These are phyloP conservation scores for Phytopythium oedochilum DNA, from an alignment of 352 stramenopile genomes.

Conservation along the genomic window DNA sequence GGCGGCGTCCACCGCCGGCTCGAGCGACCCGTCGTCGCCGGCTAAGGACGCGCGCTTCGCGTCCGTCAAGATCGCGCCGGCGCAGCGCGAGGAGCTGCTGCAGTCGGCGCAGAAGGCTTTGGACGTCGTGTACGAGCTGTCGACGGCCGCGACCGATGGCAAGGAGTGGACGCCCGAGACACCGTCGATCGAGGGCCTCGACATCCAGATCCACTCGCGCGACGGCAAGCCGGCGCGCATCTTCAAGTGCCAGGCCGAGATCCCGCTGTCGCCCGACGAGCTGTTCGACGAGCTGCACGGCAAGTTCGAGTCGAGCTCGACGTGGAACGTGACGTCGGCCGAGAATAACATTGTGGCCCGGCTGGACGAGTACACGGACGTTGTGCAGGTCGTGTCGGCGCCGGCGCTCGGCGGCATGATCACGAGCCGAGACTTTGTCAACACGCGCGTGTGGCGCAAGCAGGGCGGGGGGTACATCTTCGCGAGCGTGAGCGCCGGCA, in stretches of 20 bases:
- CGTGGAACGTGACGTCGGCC: conserved; percentile 74
- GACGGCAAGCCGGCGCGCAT: conserved; percentile 70
- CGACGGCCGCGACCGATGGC: conserved; percentile 28
- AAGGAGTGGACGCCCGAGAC: conserved; percentile 62
- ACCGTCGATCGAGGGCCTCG: conserved; percentile 39
- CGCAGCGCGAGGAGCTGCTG: conserved; percentile 46
- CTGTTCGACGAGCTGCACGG: conserved; percentile 77
- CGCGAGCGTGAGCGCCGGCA: conserved; percentile 54
- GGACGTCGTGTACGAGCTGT: conserved; percentile 54
- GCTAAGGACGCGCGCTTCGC: conserved; percentile 25
- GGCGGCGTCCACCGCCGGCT: conserved; percentile 1
- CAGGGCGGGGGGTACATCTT: conserved; percentile 75
- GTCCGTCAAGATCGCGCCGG: conserved; percentile 34
- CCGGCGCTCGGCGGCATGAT: conserved; percentile 70
- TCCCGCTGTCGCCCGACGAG: conserved; percentile 67
- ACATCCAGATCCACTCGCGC: conserved; percentile 57
- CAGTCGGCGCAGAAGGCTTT: conserved; percentile 34
- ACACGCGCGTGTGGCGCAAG: conserved; percentile 67
- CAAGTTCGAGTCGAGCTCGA: conserved; percentile 66
- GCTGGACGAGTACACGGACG: conserved; percentile 63
- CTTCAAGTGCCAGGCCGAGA: conserved; percentile 69
- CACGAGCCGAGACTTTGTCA: conserved; percentile 79
- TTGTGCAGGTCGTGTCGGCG: conserved; percentile 65
- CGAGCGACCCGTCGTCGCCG: neutral
- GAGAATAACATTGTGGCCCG: conserved; percentile 72